Evolutionary conservation across 768 basidiomycete genomes (phyloP).

Genomic region (Pisolithus sp.): DNA sequence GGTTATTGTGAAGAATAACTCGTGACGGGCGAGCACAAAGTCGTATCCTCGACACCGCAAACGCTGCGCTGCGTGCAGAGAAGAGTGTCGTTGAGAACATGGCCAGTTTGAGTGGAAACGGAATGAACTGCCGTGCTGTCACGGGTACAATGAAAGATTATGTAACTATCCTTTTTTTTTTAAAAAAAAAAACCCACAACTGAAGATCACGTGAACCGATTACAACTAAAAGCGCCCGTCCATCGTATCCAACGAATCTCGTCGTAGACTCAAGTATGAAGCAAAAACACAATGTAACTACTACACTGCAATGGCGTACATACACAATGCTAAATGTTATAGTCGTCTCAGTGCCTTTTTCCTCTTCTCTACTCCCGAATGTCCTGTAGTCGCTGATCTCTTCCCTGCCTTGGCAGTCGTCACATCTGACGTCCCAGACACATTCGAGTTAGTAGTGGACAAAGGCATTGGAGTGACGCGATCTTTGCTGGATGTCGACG

Average conservation of each 20-base stretch:
- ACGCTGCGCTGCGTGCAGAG: conserved; percentile 8
- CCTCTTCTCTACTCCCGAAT: conserved; percentile 67
- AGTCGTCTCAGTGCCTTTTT: conserved; percentile 85
- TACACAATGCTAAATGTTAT: conserved; percentile 24
- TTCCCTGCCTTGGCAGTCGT: conserved; percentile 58
- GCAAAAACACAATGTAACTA: no score
- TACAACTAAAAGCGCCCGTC: no score
- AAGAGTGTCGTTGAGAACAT: conserved; percentile 22
- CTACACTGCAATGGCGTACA: no score
- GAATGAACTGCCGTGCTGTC: no score
- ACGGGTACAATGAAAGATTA: no score
- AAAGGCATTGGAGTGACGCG: conserved; percentile 67
- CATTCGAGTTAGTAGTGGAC: conserved; percentile 65
- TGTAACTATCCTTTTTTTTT: no score
- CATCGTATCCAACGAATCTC: no score
- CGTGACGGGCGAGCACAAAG: conserved; percentile 11
- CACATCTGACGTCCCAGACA: conserved; percentile 34
- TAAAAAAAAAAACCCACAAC: no score
- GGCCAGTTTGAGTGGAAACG: neutral
- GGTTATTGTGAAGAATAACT: conserved; percentile 3
- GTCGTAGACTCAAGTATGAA: no score
- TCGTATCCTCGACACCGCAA: conserved; percentile 5
- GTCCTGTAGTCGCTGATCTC: conserved; percentile 49
- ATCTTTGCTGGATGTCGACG: conserved; percentile 40
- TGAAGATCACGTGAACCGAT: no score